Conservation (phyloP, 345 rosid species). For the Eucalyptus marginata region DNA sequence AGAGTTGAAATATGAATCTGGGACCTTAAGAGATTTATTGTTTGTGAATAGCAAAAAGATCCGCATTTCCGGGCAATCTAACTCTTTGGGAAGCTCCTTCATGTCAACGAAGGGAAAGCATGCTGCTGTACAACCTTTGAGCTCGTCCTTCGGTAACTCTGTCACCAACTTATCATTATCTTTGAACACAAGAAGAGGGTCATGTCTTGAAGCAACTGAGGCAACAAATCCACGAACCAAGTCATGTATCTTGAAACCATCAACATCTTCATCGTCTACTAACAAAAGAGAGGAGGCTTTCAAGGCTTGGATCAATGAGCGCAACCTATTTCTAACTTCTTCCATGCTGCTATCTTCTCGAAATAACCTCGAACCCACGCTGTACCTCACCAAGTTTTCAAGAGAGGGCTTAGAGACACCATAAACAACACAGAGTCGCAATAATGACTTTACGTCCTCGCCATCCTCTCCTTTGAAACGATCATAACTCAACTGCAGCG, state of each 20-base stretch:
- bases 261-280: neutral
- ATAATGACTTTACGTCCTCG: neutral
- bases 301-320: neutral
- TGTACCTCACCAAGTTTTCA: neutral
- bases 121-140: neutral
- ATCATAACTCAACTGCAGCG: neutral
- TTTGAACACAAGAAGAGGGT: neutral
- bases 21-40: neutral
- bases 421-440: fast-evolving
- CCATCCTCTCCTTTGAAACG: neutral
- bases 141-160: neutral
- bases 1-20: too few species aligned
- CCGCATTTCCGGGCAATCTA: neutral
- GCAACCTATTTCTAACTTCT: neutral
- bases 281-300: neutral
- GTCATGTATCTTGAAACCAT: neutral
- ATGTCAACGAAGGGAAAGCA: neutral
- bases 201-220: neutral
- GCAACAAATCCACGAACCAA: neutral
- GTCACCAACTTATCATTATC: neutral
- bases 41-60: neutral
- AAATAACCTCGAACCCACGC: neutral
- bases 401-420: neutral
- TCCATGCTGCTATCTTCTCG: neutral
- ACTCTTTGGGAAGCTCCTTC: neutral